These are phyloP conservation scores for Chrysopogon serrulatus DNA, from an alignment of 176 grass and related monocot genomes.

Conservation along the genomic window DNA sequence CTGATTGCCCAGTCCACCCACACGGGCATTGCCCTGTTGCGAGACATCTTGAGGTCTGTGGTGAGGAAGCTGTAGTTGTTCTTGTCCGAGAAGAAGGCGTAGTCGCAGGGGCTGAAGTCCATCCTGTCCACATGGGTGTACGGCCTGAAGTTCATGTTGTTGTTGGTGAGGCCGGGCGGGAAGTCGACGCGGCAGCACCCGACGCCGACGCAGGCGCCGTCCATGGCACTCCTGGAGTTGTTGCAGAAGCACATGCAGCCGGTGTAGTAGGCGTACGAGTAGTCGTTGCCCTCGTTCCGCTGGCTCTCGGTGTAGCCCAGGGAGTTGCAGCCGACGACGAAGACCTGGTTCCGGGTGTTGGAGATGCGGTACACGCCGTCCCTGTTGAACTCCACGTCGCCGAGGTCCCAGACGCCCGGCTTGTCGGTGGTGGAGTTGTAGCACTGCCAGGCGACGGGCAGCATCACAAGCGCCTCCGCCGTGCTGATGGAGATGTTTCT, in stretches of 20 bases:
- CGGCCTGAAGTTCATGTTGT: background rate
- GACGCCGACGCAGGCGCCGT: background rate
- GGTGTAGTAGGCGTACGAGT: background rate
- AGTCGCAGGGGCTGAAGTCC: background rate
- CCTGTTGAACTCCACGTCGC: background rate
- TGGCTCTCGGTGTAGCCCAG: background rate
- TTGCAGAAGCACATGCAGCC: slow-evolving; percentile 15
- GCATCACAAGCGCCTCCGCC: slow-evolving; percentile 1
- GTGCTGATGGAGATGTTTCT: background rate
- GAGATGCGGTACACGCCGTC: background rate
- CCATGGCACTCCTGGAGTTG: background rate
- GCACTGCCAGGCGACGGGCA: slow-evolving; percentile 19
- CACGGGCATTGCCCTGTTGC: background rate
- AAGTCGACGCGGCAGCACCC: slow-evolving; percentile 7
- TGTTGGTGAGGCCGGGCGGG: background rate
- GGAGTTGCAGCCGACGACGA: slow-evolving; percentile 7
- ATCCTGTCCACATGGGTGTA: background rate
- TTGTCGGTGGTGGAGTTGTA: no score
- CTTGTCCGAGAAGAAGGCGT: slow-evolving; percentile 1
- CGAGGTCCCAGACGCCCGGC: no score
- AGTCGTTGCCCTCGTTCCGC: background rate
- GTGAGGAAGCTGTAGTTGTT: background rate
- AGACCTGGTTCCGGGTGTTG: background rate
- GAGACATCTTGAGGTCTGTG: background rate
- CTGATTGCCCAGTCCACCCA: slow-evolving; percentile 14